Conservation (phyloP, 306 rosid species). For the Quercus ilex region DNA sequence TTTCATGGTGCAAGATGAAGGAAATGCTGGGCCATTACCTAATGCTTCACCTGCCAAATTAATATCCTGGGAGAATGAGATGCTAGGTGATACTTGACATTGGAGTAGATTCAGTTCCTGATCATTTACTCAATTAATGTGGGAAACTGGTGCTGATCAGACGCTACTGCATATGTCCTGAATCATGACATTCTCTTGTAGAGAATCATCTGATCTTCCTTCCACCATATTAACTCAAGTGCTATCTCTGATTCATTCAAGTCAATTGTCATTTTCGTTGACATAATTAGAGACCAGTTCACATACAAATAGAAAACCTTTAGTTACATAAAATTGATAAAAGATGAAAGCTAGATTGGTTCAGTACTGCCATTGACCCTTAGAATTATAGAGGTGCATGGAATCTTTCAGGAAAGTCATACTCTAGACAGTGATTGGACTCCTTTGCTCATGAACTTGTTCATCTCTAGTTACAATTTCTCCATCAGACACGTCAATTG, state of each 20-base stretch:
- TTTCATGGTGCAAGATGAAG: background rate
- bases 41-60: background rate
- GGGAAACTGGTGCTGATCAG: background rate
- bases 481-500: conserved; percentile 19
- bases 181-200: background rate
- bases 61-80: background rate
- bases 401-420: background rate
- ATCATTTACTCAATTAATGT: background rate
- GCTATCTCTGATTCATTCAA: background rate
- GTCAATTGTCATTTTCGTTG: conserved; percentile 9
- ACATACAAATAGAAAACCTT: conserved; percentile 8
- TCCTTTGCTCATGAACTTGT: conserved; percentile 6
- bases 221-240: background rate
- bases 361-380: background rate
- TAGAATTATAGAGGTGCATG: background rate
- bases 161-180: background rate
- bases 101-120: background rate
- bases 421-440: background rate
- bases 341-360: conserved; percentile 14
- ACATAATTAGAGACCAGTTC: background rate
- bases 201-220: background rate
- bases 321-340: conserved; percentile 14
- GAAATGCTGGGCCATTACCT: background rate
- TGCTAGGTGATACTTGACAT: no score
- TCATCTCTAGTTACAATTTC: conserved; percentile 18